These are phyloP conservation scores for Zanthoxylum bungeanum DNA, from an alignment of 345 rosid genomes.

Conservation along the genomic window DNA sequence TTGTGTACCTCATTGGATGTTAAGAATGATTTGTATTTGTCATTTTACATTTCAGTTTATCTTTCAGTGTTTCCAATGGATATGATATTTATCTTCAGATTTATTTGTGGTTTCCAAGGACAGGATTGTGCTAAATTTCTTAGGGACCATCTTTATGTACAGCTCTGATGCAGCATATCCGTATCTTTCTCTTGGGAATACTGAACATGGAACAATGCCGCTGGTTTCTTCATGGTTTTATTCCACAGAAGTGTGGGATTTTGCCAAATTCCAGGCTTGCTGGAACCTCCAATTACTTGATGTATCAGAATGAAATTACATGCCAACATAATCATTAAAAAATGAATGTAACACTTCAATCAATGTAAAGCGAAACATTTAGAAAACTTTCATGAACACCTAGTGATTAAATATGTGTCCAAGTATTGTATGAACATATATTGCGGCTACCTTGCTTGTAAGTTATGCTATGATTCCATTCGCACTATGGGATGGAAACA, in stretches of 20 bases:
- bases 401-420: neutral
- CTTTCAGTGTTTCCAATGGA: neutral
- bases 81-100: neutral
- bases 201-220: neutral
- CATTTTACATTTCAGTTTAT: neutral
- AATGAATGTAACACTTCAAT: neutral
- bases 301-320: neutral
- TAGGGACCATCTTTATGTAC: neutral
- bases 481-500: neutral
- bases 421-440: neutral
- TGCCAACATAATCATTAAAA: neutral
- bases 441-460: neutral
- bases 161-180: neutral
- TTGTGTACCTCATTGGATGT: neutral
- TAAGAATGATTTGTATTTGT: neutral
- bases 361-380: neutral
- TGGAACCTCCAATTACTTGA: neutral
- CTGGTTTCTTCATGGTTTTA: neutral
- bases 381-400: neutral
- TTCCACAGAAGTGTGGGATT: neutral
- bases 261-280: neutral
- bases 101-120: neutral
- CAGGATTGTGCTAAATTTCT: neutral
- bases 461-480: neutral
- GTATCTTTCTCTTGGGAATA: no score